These are phyloP conservation scores for Mycena kentingensis DNA, from an alignment of 768 basidiomycete genomes.

Conservation along the genomic window DNA sequence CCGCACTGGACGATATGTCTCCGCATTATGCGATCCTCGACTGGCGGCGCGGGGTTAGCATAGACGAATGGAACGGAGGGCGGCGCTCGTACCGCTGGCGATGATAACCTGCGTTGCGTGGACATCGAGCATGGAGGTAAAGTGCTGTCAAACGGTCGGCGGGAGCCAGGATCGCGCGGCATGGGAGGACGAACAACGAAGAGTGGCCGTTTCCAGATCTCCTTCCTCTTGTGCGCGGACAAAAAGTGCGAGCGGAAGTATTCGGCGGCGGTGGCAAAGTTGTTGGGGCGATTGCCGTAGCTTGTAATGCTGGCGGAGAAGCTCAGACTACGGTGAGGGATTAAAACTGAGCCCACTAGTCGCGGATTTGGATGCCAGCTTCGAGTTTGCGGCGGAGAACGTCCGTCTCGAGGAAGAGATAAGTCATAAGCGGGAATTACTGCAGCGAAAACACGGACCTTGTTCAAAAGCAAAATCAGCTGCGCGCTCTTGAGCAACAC, in stretches of 20 bases:
- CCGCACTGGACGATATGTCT: too few relatives aligned
- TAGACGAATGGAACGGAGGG: too few relatives aligned
- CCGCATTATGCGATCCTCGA: too few relatives aligned
- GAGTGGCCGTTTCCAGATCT: constrained; percentile 63
- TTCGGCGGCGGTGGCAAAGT: constrained; percentile 66
- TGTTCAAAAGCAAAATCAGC: constrained; percentile 76
- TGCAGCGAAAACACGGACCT: too few relatives aligned
- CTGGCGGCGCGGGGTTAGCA: too few relatives aligned
- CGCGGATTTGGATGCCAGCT: constrained; percentile 65
- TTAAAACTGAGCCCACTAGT: constrained; percentile 60
- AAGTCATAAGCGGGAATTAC: too few relatives aligned
- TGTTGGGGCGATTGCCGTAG: constrained; percentile 72
- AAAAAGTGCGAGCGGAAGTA: constrained; percentile 88
- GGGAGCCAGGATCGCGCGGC: constrained; percentile 14
- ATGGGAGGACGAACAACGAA: constrained; percentile 53
- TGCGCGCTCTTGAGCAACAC: constrained; percentile 72
- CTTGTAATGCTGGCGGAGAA: constrained; percentile 71
- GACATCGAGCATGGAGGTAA: constrained; percentile 72
- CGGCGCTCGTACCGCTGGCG: too few relatives aligned
- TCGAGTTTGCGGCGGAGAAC: constrained; percentile 72
- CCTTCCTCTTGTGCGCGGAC: constrained; percentile 70
- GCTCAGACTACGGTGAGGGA: constrained; percentile 2
- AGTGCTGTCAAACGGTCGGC: constrained; percentile 55
- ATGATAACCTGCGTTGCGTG: constrained; percentile 69
- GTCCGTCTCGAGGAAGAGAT: too few relatives aligned